Evolutionary conservation across 2,329 filamentous ascomycete species (phyloP).

Genomic region (Pseudopyrenochaeta lycopersici): DNA sequence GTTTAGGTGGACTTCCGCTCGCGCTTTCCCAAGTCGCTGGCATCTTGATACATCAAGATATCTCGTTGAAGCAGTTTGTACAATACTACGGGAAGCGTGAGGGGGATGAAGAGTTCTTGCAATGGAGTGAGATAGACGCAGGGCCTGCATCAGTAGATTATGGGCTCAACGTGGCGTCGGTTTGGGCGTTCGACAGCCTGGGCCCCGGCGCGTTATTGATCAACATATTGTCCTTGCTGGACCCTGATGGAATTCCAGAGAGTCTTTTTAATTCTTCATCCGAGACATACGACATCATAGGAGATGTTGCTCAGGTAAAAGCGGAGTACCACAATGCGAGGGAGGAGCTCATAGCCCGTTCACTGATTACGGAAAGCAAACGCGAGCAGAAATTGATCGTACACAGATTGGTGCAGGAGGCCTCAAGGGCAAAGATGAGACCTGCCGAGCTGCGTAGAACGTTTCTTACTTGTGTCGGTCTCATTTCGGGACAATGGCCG

Average conservation of each 20-base stretch:
- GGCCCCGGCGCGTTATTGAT: neutral
- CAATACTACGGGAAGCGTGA: neutral
- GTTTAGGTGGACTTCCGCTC: constrained; percentile 18
- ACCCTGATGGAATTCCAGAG: constrained; percentile 2
- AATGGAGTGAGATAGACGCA: neutral
- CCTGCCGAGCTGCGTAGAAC: neutral
- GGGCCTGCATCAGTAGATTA: neutral
- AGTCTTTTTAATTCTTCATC: neutral
- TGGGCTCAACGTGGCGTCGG: constrained; percentile 1
- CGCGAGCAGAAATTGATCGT: neutral
- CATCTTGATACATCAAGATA: constrained; percentile 5
- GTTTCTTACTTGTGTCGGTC: constrained; percentile 10
- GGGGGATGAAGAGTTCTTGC: neutral
- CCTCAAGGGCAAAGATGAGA: neutral
- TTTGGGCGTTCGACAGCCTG: constrained; percentile 5
- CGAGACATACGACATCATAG: neutral
- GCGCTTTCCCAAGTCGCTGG: constrained; percentile 19
- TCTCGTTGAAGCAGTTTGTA: constrained; percentile 10
- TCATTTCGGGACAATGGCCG: constrained; percentile 18
- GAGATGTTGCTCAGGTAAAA: neutral
- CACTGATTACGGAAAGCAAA: neutral
- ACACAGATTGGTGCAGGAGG: neutral
- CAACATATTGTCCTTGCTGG: neutral
- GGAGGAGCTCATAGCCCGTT: neutral
- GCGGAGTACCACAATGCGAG: neutral